A percentile compares a stretch with the other conserved stretches of the same genome.
phyloP scores from a whole-genome alignment of 2,329 filamentous ascomycete species.

The Allantophomopsis lycopodina region DNA sequence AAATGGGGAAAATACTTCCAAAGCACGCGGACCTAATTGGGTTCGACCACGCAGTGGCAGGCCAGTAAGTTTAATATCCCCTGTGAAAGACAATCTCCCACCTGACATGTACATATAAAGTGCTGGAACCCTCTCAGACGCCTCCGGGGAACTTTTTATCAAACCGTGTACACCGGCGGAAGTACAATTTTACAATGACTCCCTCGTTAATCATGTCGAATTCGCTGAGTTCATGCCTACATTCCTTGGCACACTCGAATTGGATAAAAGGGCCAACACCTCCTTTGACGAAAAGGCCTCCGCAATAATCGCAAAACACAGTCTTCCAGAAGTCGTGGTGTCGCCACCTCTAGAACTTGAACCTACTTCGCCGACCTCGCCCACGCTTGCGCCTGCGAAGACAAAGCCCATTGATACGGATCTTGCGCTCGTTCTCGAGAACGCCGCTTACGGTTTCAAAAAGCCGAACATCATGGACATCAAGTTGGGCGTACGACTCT shows the following conservation, averaged over 20 bases:
- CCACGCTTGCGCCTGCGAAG: constrained; percentile 11
- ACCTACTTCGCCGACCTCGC: constrained; percentile 3
- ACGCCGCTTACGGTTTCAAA: constrained; percentile 67
- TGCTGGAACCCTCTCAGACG: constrained; percentile 79
- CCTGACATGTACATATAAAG: constrained; percentile 28
- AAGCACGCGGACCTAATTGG: constrained; percentile 47
- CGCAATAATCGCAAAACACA: constrained; percentile 14
- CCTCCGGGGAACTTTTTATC: constrained; percentile 73
- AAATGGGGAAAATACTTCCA: constrained; percentile 26
- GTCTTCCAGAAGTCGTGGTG: constrained; percentile 11
- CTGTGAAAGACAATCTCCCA: constrained; percentile 1
- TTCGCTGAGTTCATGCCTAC: constrained; percentile 73
- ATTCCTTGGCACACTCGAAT: constrained; percentile 66
- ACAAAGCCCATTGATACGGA: constrained; percentile 53
- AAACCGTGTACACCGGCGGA: constrained; percentile 85
- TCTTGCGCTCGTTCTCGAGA: constrained; percentile 71
- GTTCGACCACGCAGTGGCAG: constrained; percentile 67
- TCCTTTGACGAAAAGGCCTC: constrained; percentile 35
- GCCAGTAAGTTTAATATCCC: constrained; percentile 50
- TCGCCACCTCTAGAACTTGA: background rate
- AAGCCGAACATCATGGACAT: constrained; percentile 85
- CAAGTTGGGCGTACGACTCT: constrained; percentile 77
- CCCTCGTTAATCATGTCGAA: constrained; percentile 47
- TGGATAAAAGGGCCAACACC: constrained; percentile 40
- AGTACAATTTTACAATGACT: constrained; percentile 75